phyloP scores from a whole-genome alignment of 2,329 filamentous ascomycete species.

The Phaeophleospora eucalypticola region DNA sequence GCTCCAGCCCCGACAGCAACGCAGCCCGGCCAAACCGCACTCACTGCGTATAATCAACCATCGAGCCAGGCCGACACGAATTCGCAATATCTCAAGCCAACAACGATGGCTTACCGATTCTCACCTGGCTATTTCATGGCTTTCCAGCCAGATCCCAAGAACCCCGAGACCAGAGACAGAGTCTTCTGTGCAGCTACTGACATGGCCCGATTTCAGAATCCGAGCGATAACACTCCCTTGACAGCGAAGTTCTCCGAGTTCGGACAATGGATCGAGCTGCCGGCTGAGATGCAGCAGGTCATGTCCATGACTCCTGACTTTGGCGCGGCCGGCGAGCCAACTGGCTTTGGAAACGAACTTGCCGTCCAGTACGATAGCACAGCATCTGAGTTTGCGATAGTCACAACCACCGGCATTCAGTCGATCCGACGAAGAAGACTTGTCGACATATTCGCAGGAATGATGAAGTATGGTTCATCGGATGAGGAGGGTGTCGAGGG shows the following conservation, averaged over 20 bases:
- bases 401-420: constrained; percentile 88
- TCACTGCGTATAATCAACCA: constrained; percentile 20
- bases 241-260: constrained; percentile 68
- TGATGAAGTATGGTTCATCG: constrained; percentile 60
- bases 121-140: constrained; percentile 89
- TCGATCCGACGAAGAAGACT: constrained; percentile 77
- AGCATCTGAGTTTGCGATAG: constrained; percentile 77
- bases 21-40: constrained; percentile 18
- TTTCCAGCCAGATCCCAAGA: constrained; percentile 54
- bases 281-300: constrained; percentile 70
- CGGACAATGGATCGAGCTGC: constrained; percentile 73
- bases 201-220: constrained; percentile 66
- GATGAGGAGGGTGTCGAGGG: constrained; percentile 77
- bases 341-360: constrained; percentile 90
- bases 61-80: constrained; percentile 30
- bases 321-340: constrained; percentile 60
- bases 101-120: constrained; percentile 50
- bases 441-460: constrained; percentile 85
- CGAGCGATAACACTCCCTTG: constrained; percentile 41
- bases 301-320: constrained; percentile 72
- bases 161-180: constrained; percentile 50
- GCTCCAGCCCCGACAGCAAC: constrained; percentile 13
- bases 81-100: constrained; percentile 34
- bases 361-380: constrained; percentile 90
- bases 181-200: constrained; percentile 87